Base-by-base conservation (phyloP, 768 basidiomycete species). In the Sporobolomyces roseus region DNA sequence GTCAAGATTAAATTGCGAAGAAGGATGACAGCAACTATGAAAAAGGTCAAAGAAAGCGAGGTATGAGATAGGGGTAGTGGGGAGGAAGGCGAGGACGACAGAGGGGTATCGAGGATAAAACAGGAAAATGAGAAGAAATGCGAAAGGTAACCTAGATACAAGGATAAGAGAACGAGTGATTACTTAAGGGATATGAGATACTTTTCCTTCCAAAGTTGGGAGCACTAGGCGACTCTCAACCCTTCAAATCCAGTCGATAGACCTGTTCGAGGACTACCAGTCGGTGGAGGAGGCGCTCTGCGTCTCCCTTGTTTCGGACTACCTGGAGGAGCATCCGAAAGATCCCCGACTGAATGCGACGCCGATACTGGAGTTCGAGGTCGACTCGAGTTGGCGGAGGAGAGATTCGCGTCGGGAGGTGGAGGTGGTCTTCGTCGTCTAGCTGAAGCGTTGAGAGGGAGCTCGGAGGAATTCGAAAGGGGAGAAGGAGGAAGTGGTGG, bases 221-320 rank as follows among this genome's bases (percentile, higher is more conserved):
- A 29, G 25, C 13, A 21, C 27, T 58, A 58, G 23, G 56, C 38
- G 13, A 58, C 56, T 58, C 41, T 58, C 27, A 58, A 23, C 9
- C 56, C 41, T 30, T 58, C 56, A 41, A 58, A 45, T 7, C 56
- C 41, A 6, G 8, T 17, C 21, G 10, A 29, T 8, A 32, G 25
- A 4, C 52, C 32, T 10, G 52, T 10, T 13, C 56, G 27, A 45
- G 56, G 56, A n/a, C 41, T 58, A 16, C 41, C 6, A 56, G n/a
- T 56, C 10, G 56, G 56, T 5, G 56, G 56, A 30, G 56, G 56
- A 17, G 56, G 56, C 8, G 56, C 41, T 58, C 56, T 58, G 17
- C 56, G 21, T 29, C 56, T 58, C 41, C 41, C 56, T 23, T 58
- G 56, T 45, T 58, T 58, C 38, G 56, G 56, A 58, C 56, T 58